These are phyloP conservation scores for Castanea mollissima DNA, from an alignment of 306 rosid genomes.

Conservation along the genomic window DNA sequence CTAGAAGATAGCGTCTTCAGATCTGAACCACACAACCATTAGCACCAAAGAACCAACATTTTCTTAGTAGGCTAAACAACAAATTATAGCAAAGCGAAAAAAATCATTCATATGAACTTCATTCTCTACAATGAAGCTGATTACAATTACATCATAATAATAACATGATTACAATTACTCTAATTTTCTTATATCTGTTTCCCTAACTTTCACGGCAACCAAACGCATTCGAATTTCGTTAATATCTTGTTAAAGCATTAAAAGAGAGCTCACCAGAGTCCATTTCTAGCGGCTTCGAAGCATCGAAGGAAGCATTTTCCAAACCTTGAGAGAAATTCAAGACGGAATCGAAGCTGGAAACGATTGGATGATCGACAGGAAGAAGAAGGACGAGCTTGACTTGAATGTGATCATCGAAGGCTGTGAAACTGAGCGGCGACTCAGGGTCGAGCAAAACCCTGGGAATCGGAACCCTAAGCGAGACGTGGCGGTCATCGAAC, in stretches of 20 bases:
- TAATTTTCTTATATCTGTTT: neutral
- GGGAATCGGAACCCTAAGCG: constrained; percentile 72
- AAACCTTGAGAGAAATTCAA: constrained; percentile 30
- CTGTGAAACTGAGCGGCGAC: constrained; percentile 45
- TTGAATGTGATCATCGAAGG: constrained; percentile 68
- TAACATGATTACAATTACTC: no score
- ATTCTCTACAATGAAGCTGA: neutral
- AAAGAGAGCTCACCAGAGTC: constrained; percentile 49
- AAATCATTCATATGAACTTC: neutral
- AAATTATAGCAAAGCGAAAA: neutral
- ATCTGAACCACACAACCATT: constrained; percentile 45
- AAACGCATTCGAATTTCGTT: neutral
- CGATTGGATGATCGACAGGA: constrained; percentile 70
- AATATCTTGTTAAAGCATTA: neutral
- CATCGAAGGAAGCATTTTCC: constrained; percentile 16
- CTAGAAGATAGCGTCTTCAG: constrained; percentile 40
- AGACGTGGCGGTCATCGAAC: constrained; percentile 33
- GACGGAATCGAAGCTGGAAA: constrained; percentile 41
- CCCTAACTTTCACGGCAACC: neutral
- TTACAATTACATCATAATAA: neutral
- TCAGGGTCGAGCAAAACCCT: constrained; percentile 63
- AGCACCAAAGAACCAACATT: neutral
- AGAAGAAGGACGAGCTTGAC: constrained; percentile 78
- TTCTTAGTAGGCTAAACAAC: neutral
- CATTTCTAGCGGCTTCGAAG: constrained; percentile 39